Evolutionary conservation across 306 rosid genomes (phyloP), one percentile per base, ranked within the genome.

Genomic region (Pachyrhizus erosus): DNA sequence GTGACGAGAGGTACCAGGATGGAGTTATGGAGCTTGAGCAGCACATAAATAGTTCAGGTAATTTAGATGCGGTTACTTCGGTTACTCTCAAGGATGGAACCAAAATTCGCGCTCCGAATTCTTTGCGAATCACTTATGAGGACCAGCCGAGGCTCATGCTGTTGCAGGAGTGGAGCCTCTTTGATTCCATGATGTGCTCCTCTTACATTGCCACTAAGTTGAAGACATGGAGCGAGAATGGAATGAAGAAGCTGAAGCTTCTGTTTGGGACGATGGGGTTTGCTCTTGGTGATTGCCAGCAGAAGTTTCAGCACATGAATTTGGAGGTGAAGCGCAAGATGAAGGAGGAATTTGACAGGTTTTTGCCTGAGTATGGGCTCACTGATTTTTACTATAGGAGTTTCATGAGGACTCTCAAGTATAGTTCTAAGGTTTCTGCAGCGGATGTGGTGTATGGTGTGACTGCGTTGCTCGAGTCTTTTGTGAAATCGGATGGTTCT

Each of bases 401-500:
- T 58, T 96, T 96, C 86, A 34, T 91, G 84, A 71, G 98, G 75
- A 54, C 88, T 20, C 94, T 92, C 46, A 94, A 96, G 39, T 96
- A 96, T 75, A 90, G 91, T 78, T 93, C 98, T 17, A 96, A 82
- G 82, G 90, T 96, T 11, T 93, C 99, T 8, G 99, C 99, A 21
- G 99, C 99, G 14, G 99, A 96, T 85, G 98, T 96, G 66, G 99
- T 96, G n/a, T 93, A 89, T 66, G 99, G 99, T 5, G 97, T 96
- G 23, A 96, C 99, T 14, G 99, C 99, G 0, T 79, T 93, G 89
- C 94, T 96, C 1, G 99, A 96, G 64, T 96, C 98, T 7, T 96
- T 89, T 76, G 91, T 89, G 60, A 89, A 83, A 78, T 77, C 98
- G 0, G 96, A 91, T 73, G 96, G 96, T 27, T 87, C 96, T 26